Base-by-base conservation (phyloP, 257 asterid genomes). In the Henckelia pumila region DNA sequence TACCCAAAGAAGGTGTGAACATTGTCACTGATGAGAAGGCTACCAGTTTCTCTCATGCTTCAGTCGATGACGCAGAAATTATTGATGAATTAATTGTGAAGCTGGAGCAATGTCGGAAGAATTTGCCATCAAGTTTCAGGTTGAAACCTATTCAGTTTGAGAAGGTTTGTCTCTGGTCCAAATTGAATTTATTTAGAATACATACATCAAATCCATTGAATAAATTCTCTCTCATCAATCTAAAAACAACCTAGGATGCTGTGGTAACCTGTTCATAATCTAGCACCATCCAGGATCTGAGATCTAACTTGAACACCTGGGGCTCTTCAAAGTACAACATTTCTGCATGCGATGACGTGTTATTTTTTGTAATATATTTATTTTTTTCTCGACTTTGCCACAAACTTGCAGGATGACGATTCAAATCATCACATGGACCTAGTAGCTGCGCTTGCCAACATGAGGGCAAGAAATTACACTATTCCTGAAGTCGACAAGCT, bases 111-210 rank as follows among this genome's bases (percentile, higher is more conserved):
- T 79, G 75, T 61, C 76, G 78, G 72, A 66, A 80, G 74, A 76
- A 76, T 65, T 67, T 91, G 35, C 80, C 82, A 44, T 82, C 89
- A 19, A 75, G 80, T 56, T 91, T 83, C 84, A 77, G 70, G 88
- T 85, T 91, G 97, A 91, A 80, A 65, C 97, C 97, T 37, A 85
- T 91, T 73, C 95, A 91, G 65, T 91, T 91, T 79, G 97, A 91
- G 82, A 91, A 91, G 96, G 97, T 91, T 62, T 2, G 70, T 68
- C 28, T 71, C 62, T 28, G 10, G 5, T 58, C n/a, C 50, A 40
- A 13, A 40, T 40, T 40, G n/a, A 40, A 3, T 2, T 40, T 40
- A 0, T 40, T 2, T 40, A 10, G 2, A 40, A 8, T 35, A 0
- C 2, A 35, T 8, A 35, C 14, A 35, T 35, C 14, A 35, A 35